Evolutionary conservation across 2,329 filamentous ascomycete species (phyloP), one percentile per base, ranked within the genome.

Genomic region (Claviceps purpurea): DNA sequence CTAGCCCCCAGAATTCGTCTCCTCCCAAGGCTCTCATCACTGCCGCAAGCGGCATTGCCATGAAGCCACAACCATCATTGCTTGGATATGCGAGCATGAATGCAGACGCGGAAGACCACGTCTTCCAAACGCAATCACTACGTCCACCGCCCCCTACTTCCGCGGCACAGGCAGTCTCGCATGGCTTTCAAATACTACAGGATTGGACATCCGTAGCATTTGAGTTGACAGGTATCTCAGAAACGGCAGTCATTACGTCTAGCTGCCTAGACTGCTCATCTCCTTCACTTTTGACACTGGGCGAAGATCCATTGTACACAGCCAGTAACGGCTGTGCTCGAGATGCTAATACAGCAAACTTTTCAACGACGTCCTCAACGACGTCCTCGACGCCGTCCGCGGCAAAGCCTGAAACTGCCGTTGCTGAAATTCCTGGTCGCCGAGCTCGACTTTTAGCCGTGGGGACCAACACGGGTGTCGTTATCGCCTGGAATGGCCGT

Each of bases 401-500:
- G 14, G 18, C 70, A 20, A 50, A 52, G 65, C 56, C 68, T 64
- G 50, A 65, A 62, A 51, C 72, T 60, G 52, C 62, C 20, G 57
- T 62, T 6, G 63, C 64, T 11, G 86, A 94, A 56, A 80, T 96
- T 34, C 91, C 91, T 3, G 93, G 93, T 5, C 85, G 89, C 54
- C 80, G 90, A 56, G 85, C 86, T 54, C 84, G 91, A 13, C 79
- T 95, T 44, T 64, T 97, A 40, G 88, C 87, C 18, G 70, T 89
- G 47, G 93, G 93, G 18, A 97, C 90, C 0, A 82, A 81, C 51
- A 78, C 74, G 10, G 93, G 93, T 0, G 74, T 74, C n/a, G 73
- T 97, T 6, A 68, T 93, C 7, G 68, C 95, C 1, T 98, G 90
- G 89, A 86, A 98, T 62, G 78, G 87, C 59, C 84, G 93, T 51